Base-by-base conservation (phyloP, 805 yeast species). In the Kurtzmaniella cleridarum region DNA sequence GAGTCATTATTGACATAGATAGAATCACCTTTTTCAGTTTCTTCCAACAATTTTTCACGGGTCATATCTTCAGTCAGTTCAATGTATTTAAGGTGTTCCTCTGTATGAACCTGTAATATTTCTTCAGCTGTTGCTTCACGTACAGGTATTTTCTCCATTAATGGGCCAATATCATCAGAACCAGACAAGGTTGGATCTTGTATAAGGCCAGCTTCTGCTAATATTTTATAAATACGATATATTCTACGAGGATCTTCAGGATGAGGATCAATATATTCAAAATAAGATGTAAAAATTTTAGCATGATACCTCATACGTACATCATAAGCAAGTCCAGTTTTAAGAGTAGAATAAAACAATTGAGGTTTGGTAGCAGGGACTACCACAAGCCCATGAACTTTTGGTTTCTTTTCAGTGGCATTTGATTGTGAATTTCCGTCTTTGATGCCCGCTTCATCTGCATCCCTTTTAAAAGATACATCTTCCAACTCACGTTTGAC, bases 181-280 rank as follows among this genome's bases (percentile, higher is more conserved):
- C 86, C 90, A 2, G 84, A 75, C 36, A 89, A 66, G 8, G 84
- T 74, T 12, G 87, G 83, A 55, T 91, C 97, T 28, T 68, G 75
- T 40, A 93, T 82, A 12, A 93, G 70, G 0, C 98, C 98, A 29
- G 93, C 89, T 55, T 93, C 97, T 0, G 96, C 97, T 32, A 93
- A 72, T 31, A 85, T 84, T 63, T 93, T 89, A 66, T 93, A 93
- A 34, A 93, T 86, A 41, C 98, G 75, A 62, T 90, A 93, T 28
- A 91, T 90, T 49, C 99, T 78, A 45, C 98, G 75, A 9, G 99
- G 99, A 56, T 93, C 98, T 59, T 93, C 99, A 3, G 99, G 99
- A 57, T 93, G 99, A 2, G 98, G 98, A 56, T 93, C 98, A 38
- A 91, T 87, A 61, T 91, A 91, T 59, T 91, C 96, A 51, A 78